Conservation (phyloP, 495 filamentous ascomycete species). For the Clohesyomyces aquaticus region DNA sequence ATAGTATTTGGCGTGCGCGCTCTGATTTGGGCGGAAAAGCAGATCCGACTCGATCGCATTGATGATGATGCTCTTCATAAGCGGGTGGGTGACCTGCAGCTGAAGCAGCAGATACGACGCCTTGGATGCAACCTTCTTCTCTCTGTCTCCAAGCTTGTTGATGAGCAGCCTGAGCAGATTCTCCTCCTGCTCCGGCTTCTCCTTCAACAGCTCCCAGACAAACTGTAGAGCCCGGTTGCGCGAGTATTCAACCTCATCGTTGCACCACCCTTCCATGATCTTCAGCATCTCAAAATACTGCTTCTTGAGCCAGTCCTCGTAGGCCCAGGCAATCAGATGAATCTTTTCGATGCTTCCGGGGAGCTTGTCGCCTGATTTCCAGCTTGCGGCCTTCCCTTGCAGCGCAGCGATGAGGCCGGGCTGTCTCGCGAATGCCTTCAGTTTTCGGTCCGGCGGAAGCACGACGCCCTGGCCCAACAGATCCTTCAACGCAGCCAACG, state of each 20-base stretch:
- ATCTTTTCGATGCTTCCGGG: conserved; percentile 69
- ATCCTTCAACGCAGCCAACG: conserved; percentile 89
- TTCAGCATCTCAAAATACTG: conserved; percentile 90
- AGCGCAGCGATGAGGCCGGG: conserved; percentile 72
- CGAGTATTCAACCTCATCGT: conserved; percentile 91
- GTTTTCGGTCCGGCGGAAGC: conserved; percentile 77
- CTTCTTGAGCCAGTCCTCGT: conserved; percentile 91
- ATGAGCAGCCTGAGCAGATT: conserved; percentile 89
- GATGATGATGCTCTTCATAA: conserved; percentile 90
- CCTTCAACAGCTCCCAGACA: conserved; percentile 84
- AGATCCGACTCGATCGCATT: conserved; percentile 82
- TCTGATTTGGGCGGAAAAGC: conserved; percentile 84
- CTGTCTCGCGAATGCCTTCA: conserved; percentile 78
- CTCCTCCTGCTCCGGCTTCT: conserved; percentile 96
- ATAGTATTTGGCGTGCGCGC: conserved; percentile 87
- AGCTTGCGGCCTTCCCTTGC: conserved; percentile 59
- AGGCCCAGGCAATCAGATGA: conserved; percentile 87
- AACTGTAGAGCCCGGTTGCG: conserved; percentile 82
- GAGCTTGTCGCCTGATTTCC: conserved; percentile 67
- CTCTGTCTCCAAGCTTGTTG: conserved; percentile 92
- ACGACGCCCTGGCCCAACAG: conserved; percentile 85
- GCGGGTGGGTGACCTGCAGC: conserved; percentile 79
- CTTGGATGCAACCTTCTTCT: conserved; percentile 91
- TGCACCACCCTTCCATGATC: conserved; percentile 86
- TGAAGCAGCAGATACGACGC: conserved; percentile 92